Evolutionary conservation across 139 green algal species (phyloP).

Genomic region (Tetradesmus obliquus): DNA sequence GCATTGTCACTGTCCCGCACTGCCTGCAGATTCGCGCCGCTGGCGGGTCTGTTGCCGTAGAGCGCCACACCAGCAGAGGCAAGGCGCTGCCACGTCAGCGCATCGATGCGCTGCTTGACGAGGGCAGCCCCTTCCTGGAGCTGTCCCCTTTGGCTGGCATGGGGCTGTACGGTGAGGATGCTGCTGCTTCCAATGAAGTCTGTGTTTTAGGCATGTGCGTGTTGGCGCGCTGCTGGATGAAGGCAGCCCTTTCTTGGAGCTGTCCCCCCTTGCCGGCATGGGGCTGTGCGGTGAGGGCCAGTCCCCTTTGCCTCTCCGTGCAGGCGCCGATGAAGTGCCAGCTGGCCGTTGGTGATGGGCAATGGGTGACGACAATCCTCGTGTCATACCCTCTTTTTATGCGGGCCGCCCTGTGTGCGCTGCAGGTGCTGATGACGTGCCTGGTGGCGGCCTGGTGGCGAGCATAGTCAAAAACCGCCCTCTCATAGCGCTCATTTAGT

Average conservation of each 20-base stretch:
- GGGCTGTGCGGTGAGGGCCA: conserved; percentile 74
- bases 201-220: conserved; percentile 35
- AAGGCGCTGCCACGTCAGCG: conserved; percentile 60
- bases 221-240: conserved; percentile 80
- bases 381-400: too few species aligned
- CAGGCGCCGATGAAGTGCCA: conserved; percentile 66
- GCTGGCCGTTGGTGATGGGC: background rate
- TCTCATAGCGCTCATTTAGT: conserved; percentile 78
- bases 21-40: conserved; percentile 2
- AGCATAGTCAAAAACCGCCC: conserved; percentile 86
- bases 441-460: conserved; percentile 89
- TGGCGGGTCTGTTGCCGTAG: conserved; percentile 71
- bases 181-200: background rate
- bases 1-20: background rate
- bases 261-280: conserved; percentile 81
- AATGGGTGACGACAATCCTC: too few species aligned
- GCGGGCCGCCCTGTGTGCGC: background rate
- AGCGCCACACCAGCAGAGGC: conserved; percentile 66
- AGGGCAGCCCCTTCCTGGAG: conserved; percentile 89
- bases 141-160: conserved; percentile 84
- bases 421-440: conserved; percentile 60
- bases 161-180: conserved; percentile 79
- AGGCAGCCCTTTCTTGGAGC: conserved; percentile 86
- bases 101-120: conserved; percentile 75
- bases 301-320: background rate